phyloP scores from a whole-genome alignment of 164 flowering plant genomes.

The Sedum album region DNA sequence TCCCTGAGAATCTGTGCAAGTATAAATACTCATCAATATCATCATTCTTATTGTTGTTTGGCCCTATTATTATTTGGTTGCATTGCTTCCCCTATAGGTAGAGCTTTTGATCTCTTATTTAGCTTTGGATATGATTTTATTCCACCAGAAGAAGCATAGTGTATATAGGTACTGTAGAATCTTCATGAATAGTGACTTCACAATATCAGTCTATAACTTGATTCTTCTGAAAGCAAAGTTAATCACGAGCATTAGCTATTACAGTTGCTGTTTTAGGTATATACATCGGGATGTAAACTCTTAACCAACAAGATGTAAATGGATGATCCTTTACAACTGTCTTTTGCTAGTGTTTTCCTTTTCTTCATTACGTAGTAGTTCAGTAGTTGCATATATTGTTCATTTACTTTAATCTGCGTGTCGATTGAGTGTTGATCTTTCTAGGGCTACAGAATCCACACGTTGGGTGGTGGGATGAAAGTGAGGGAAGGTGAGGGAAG shows the following conservation, averaged over 20 bases:
- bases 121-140: background rate
- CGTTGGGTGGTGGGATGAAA: conserved; percentile 7
- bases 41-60: background rate
- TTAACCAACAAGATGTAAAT: too few species aligned
- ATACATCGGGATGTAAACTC: too few species aligned
- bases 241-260: background rate
- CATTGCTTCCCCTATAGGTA: background rate
- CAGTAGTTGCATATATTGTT: background rate
- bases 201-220: background rate
- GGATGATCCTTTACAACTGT: too few species aligned
- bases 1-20: conserved; percentile 3
- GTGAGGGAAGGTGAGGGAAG: background rate
- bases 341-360: background rate
- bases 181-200: background rate
- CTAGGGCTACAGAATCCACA: conserved; percentile 5
- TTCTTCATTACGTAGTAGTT: background rate
- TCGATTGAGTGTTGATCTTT: background rate
- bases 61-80: background rate
- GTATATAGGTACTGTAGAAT: background rate
- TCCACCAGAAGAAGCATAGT: too few species aligned
- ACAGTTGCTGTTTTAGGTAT: too few species aligned
- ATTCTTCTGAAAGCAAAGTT: background rate
- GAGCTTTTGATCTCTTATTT: background rate
- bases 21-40: background rate
- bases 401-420: background rate